Evolutionary conservation across 2,329 filamentous ascomycete genomes (phyloP), one percentile per base, ranked within the genome.

Genomic region (Cercospora zeae-maydis): DNA sequence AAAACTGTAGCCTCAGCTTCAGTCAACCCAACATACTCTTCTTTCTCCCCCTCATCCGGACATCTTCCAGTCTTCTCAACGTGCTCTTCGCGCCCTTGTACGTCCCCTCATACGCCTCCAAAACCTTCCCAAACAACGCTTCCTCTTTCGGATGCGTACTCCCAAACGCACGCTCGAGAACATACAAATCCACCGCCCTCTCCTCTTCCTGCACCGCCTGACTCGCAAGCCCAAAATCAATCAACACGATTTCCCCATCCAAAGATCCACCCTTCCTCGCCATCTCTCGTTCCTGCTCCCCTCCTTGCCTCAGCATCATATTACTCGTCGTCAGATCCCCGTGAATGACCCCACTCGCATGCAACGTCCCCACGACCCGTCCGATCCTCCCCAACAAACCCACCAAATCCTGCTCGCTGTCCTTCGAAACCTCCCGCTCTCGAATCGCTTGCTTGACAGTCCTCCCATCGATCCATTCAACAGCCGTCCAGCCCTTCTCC

Each of bases 321-420:
- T 99, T 99, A 78, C 93, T 97, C 67, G 93, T 99, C 64, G 95
- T 99, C 78, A 99, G 78, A 79, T 99, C 95, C 42, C 95, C 95
- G 79, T 99, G 95, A 63, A 96, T 87, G 61, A 98, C 85, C 14
- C 93, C 93, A n/a, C 87, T 83, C 59, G 83, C 84, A 80, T 99
- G 95, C 81, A 99, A 80, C 62, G 55, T 71, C 21, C 71, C 75
- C 30, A 76, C 73, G 31, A 70, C 71, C 39, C 36, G n/a, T 9
- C 75, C 75, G 47, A 76, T 70, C 74, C 57, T 75, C 58, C 62
- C 64, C 76, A 65, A 76, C 73, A 73, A 70, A 13, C 16, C 59
- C 62, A 59, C 70, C 62, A 74, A 54, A 27, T 27, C 24, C 24
- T 6, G 24, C 24, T 27, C 24, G 24, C 6, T 27, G 3, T 66